phyloP scores from a whole-genome alignment of 2,329 filamentous ascomycete genomes.

The Cladosporium austrohemisphaericum region DNA sequence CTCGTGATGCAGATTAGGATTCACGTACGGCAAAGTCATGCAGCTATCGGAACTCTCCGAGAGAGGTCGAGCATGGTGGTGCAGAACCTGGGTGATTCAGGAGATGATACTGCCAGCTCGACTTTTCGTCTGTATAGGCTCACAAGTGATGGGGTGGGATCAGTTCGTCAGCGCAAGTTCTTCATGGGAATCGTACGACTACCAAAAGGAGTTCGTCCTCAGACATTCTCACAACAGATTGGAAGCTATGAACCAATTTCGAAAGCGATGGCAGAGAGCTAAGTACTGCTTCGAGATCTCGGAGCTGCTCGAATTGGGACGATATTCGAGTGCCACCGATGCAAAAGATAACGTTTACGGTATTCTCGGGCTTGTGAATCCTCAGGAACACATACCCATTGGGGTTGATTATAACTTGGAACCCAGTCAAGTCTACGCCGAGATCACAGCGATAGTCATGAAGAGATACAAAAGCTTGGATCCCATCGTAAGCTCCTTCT shows the following conservation, averaged over 20 bases:
- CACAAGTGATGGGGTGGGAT: neutral
- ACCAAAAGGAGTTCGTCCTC: neutral
- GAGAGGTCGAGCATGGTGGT: neutral
- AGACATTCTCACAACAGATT: neutral
- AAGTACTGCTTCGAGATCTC: neutral
- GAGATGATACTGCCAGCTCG: neutral
- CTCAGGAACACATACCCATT: neutral
- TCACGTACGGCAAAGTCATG: neutral
- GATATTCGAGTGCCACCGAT: neutral
- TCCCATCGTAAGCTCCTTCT: neutral
- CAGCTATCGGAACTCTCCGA: neutral
- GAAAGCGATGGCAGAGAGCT: neutral
- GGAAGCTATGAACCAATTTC: neutral
- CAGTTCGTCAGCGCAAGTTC: neutral
- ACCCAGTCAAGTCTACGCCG: neutral
- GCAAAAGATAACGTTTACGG: neutral
- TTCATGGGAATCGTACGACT: neutral
- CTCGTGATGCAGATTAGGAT: neutral
- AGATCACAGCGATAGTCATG: neutral
- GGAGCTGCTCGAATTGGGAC: neutral
- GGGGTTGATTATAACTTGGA: neutral
- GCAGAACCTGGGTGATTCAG: constrained; percentile 1
- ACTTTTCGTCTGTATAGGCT: neutral
- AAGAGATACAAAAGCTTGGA: neutral
- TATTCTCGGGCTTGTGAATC: neutral